These are phyloP conservation scores for Starmerella bombicola DNA, from an alignment of 805 yeast species.

Conservation along the genomic window DNA sequence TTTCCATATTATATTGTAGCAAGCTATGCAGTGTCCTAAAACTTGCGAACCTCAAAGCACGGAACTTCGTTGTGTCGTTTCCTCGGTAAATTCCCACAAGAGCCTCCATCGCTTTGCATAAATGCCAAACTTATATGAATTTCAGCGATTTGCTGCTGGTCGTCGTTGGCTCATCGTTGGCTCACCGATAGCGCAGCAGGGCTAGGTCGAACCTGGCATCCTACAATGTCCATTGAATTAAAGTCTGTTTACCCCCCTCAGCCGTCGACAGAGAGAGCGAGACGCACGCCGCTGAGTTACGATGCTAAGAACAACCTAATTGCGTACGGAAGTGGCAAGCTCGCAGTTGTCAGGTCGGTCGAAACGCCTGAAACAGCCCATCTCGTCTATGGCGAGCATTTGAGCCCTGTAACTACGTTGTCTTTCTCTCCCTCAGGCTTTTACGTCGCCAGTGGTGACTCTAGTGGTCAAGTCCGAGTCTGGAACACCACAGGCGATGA, in stretches of 20 bases:
- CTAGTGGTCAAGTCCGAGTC: constrained; percentile 72
- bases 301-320: constrained; percentile 56
- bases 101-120: too few species aligned
- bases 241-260: constrained; percentile 50
- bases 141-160: too few species aligned
- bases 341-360: constrained; percentile 59
- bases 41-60: too few species aligned
- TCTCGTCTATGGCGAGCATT: constrained; percentile 63
- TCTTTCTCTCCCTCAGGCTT: constrained; percentile 80
- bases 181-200: too few species aligned
- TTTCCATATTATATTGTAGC: too few species aligned
- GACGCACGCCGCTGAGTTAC: constrained; percentile 59
- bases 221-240: constrained; percentile 16
- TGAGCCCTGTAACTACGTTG: constrained; percentile 63
- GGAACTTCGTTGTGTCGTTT: too few species aligned
- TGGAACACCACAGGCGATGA: constrained; percentile 42
- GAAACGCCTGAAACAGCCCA: constrained; percentile 38
- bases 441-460: constrained; percentile 87
- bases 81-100: too few species aligned
- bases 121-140: too few species aligned
- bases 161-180: too few species aligned
- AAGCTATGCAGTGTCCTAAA: too few species aligned
- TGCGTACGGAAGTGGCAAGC: constrained; percentile 72
- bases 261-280: constrained; percentile 65
- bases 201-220: too few species aligned